Evolutionary conservation across 73 alveolate species (phyloP), one percentile per base, ranked within the genome.

Genomic region (Paramecium sexaurelia): DNA sequence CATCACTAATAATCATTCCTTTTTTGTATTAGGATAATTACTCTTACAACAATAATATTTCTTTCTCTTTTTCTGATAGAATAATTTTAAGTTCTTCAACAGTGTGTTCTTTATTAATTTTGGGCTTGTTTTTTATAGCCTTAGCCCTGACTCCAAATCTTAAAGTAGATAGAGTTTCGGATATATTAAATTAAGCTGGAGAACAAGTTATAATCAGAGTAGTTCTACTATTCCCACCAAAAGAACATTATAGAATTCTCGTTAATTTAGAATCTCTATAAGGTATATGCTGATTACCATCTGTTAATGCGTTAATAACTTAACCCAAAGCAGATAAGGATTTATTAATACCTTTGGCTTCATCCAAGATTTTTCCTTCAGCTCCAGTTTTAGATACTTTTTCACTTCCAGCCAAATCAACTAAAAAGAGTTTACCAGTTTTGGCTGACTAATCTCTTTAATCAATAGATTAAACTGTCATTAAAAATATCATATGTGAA

Each of bases 201-300:
- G 98, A 92, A 92, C 99, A 98, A 26, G 99, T 95, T 55, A 98
- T 95, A 87, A 98, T 97, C 4, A 98, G 93, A 55, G 98, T 95
- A 0, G 99, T 98, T 82, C 94, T 96, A 10, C 99, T 94, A 91
- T 98, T 98, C 37, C 99, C 99, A 73, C 99, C 99, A 26, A 98
- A 92, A 51, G 98, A 93, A 73, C 97, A 98, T 84, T 96, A 91
- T 45, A 98, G 91, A 13, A 98, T 93, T 87, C 99, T 96, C 10
- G 99, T 97, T 45, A 97, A 94, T 91, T 97, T 97, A 40, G 98
- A 92, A 55, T 96, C 98, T 92, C 99, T 87, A 91, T 97, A 97
- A 8, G 99, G 99, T 6, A 97, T 93, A 87, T 95, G 98, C 22
- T 92, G 69, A 75, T 93, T 96, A 0, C 97, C 98, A 92, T 97